Percentiles rank a stretch among this genome's conserved stretches.
Evolutionary conservation across 495 filamentous ascomycete genomes (phyloP).

Genomic region (Immersiella caudata): DNA sequence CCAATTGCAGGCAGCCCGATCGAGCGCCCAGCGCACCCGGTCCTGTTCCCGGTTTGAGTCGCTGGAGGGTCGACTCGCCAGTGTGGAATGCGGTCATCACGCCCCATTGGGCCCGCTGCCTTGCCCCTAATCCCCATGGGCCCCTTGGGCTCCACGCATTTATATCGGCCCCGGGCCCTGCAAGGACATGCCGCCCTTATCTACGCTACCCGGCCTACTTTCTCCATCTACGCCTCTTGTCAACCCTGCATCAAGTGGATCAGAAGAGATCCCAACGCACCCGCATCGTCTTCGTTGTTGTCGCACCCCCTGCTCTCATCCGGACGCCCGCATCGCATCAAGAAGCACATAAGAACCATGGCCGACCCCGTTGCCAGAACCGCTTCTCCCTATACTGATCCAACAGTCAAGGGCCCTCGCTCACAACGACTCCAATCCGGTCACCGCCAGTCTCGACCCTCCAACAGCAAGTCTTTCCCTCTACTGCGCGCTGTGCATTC

Average conservation of each 20-base stretch:
- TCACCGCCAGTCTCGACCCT: slow-evolving; percentile 29
- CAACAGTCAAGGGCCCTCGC: slow-evolving; percentile 49
- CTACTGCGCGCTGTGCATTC: background rate
- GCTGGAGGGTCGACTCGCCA: slow-evolving; percentile 11
- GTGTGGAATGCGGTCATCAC: slow-evolving; percentile 37
- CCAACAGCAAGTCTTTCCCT: slow-evolving; percentile 44
- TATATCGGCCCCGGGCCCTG: slow-evolving; percentile 33
- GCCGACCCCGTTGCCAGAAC: slow-evolving; percentile 52
- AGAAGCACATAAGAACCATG: slow-evolving; percentile 51
- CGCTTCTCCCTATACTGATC: slow-evolving; percentile 54
- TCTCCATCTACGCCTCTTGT: slow-evolving; percentile 23
- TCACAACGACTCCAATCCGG: slow-evolving; percentile 45
- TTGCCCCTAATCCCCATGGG: slow-evolving; percentile 11
- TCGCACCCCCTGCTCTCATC: slow-evolving; percentile 23
- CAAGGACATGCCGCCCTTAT: slow-evolving; percentile 26
- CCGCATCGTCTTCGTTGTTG: slow-evolving; percentile 28
- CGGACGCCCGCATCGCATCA: slow-evolving; percentile 16
- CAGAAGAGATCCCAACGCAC: slow-evolving; percentile 27
- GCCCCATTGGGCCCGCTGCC: slow-evolving; percentile 27
- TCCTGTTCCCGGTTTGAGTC: slow-evolving; percentile 26
- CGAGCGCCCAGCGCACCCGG: slow-evolving; percentile 31
- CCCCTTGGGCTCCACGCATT: slow-evolving; percentile 28
- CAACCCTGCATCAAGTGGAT: slow-evolving; percentile 38
- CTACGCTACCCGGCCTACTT: slow-evolving; percentile 22
- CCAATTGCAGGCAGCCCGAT: slow-evolving; percentile 35